phyloP scores from a whole-genome alignment of 768 basidiomycete genomes.

The Fibroporia radiculosa region DNA sequence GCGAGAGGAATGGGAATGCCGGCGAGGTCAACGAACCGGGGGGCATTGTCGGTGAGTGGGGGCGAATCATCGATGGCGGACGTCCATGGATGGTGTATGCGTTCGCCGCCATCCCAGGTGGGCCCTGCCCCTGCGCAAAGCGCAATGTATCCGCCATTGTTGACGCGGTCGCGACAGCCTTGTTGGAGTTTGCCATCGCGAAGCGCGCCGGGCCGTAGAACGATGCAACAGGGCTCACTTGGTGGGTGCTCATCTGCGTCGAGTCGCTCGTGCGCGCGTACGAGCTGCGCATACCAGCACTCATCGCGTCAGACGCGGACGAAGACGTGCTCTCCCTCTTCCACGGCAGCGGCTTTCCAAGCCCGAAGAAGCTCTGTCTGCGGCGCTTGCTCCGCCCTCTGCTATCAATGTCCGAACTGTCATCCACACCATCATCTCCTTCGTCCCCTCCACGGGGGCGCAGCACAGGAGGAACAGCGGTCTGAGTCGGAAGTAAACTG shows the following conservation, averaged over 20 bases:
- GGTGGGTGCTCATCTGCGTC: neutral
- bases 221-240: slow-evolving; percentile 1
- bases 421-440: slow-evolving; percentile 9
- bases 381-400: neutral
- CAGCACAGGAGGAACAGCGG: slow-evolving; percentile 1
- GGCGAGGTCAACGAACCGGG: neutral
- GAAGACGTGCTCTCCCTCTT: slow-evolving; percentile 4
- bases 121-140: neutral
- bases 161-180: neutral
- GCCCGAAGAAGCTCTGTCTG: slow-evolving; percentile 7
- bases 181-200: neutral
- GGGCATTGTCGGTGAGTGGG: slow-evolving; percentile 10
- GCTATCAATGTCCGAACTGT: neutral
- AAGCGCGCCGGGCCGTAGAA: neutral
- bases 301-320: neutral
- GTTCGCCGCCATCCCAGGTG: neutral
- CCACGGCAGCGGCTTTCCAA: slow-evolving; percentile 7
- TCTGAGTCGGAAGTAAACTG: slow-evolving; percentile 16
- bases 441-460: neutral
- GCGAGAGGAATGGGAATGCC: neutral
- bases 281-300: neutral
- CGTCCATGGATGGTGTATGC: slow-evolving; percentile 3
- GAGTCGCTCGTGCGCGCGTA: neutral
- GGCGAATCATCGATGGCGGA: slow-evolving; percentile 9
- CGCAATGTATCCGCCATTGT: neutral